These are phyloP conservation scores for Scedosporium apiospermum DNA, from an alignment of 2,329 filamentous ascomycete species.

Conservation along the genomic window DNA sequence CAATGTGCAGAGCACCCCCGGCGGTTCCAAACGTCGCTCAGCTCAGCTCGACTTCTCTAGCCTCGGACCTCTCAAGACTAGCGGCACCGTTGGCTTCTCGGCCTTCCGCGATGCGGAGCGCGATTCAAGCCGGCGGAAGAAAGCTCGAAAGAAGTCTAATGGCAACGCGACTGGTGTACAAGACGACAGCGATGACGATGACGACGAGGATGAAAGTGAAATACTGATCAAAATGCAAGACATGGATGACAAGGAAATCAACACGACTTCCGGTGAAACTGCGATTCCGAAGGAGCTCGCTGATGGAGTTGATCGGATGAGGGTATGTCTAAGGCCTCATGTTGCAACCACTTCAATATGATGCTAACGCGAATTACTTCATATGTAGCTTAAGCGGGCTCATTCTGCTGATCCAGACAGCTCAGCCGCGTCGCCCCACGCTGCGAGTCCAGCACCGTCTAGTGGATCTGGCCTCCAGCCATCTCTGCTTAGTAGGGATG, in stretches of 20 bases:
- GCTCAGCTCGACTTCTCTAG: conserved; percentile 77
- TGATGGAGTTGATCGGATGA: conserved; percentile 74
- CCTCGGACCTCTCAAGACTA: conserved; percentile 72
- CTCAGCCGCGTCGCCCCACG: conserved; percentile 12
- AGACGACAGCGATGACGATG: conserved; percentile 65
- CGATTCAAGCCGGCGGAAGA: conserved; percentile 45
- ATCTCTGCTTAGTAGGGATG: conserved; percentile 11
- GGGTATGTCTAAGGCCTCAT: conserved; percentile 38
- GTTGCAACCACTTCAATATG: background rate
- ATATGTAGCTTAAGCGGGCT: conserved; percentile 62
- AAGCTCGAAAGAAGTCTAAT: conserved; percentile 53
- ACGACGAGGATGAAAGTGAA: conserved; percentile 56
- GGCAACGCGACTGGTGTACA: conserved; percentile 49
- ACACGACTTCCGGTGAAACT: conserved; percentile 61
- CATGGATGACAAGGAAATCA: conserved; percentile 47
- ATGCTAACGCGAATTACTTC: conserved; percentile 15
- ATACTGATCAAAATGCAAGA: conserved; percentile 58
- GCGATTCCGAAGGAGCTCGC: conserved; percentile 65
- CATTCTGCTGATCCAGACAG: conserved; percentile 63
- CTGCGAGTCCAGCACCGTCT: conserved; percentile 22
- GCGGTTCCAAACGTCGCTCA: conserved; percentile 66
- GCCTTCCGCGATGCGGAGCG: conserved; percentile 68
- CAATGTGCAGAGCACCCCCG: conserved; percentile 54
- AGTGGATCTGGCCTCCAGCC: conserved; percentile 33
- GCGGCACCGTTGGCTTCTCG: conserved; percentile 84